These are phyloP conservation scores for Centella asiatica DNA, from an alignment of 129 eudicot genomes.

Conservation along the genomic window DNA sequence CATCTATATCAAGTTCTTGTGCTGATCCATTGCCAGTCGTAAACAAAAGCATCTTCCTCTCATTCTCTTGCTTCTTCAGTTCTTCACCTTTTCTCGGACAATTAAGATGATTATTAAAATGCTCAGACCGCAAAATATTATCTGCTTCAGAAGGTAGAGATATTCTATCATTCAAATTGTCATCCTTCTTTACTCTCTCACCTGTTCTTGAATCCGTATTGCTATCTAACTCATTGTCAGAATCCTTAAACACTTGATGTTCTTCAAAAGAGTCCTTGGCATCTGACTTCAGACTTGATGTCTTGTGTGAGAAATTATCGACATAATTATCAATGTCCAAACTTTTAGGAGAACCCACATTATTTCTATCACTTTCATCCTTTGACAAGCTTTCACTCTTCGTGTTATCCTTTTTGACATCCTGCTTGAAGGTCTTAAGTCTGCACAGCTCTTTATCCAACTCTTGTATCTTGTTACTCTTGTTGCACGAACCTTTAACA, in stretches of 20 bases:
- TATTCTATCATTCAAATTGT: neutral
- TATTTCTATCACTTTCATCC: neutral
- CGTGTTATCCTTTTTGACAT: conserved; percentile 23
- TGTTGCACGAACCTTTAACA: conserved; percentile 24
- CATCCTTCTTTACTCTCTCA: conserved; percentile 1
- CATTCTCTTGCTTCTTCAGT: conserved; percentile 9
- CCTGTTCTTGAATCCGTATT: neutral
- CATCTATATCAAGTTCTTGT: conserved; percentile 15
- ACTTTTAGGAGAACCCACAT: too few relatives aligned
- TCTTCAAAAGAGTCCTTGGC: conserved; percentile 20
- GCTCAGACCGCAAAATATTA: conserved; percentile 3
- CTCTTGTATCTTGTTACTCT: conserved; percentile 35
- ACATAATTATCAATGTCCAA: conserved; percentile 2
- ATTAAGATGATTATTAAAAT: neutral
- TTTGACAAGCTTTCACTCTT: conserved; percentile 19
- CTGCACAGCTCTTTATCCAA: conserved; percentile 38
- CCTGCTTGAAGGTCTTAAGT: conserved; percentile 32
- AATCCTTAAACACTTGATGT: neutral
- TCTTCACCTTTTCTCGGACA: conserved; percentile 6
- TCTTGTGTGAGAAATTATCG: conserved; percentile 1
- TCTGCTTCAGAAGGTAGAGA: neutral
- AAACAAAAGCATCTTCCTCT: conserved; percentile 10
- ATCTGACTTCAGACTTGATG: conserved; percentile 19
- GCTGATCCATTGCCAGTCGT: conserved; percentile 7
- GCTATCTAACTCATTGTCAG: neutral